These are phyloP conservation scores for Volutella citrinella DNA, from an alignment of 2,329 filamentous ascomycete species.

Conservation along the genomic window DNA sequence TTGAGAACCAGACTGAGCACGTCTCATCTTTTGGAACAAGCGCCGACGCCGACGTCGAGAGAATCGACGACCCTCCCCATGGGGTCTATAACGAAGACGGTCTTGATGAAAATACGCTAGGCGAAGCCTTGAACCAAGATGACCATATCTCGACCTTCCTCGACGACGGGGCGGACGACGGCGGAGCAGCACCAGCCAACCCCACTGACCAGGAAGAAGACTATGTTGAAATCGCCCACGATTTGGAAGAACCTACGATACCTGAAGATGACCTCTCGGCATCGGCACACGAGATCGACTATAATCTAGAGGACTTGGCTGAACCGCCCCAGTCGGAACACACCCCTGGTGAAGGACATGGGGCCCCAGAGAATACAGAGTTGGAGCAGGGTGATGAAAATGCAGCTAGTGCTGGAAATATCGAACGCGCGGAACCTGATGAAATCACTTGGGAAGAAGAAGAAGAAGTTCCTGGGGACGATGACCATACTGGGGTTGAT, in stretches of 20 bases:
- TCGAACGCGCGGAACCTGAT: too few species aligned
- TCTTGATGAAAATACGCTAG: too few species aligned
- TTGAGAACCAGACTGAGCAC: too few species aligned
- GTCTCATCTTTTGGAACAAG: too few species aligned
- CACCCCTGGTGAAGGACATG: not conserved
- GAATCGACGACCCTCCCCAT: too few species aligned
- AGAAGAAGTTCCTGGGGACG: conserved; percentile 7
- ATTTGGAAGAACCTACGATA: conserved; percentile 3
- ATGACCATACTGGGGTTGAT: conserved; percentile 3
- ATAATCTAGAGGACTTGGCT: conserved; percentile 23
- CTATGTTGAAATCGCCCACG: conserved; percentile 5
- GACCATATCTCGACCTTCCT: conserved; percentile 8
- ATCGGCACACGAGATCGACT: conserved; percentile 28
- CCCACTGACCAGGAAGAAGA: conserved; percentile 6
- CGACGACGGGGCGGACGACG: conserved; percentile 10
- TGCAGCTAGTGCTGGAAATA: too few species aligned
- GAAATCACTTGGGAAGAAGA: conserved; percentile 17
- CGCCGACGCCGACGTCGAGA: too few species aligned
- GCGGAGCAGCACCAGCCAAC: conserved; percentile 3
- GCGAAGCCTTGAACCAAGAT: conserved; percentile 7
- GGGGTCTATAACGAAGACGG: too few species aligned
- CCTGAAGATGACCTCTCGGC: conserved; percentile 12
- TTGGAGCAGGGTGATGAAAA: too few species aligned
- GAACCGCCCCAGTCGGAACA: conserved; percentile 18
- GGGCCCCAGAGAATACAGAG: conserved; percentile 2